Evolutionary conservation across 78 protist species (phyloP).

Genomic region (Dictyostelium citrinum): DNA sequence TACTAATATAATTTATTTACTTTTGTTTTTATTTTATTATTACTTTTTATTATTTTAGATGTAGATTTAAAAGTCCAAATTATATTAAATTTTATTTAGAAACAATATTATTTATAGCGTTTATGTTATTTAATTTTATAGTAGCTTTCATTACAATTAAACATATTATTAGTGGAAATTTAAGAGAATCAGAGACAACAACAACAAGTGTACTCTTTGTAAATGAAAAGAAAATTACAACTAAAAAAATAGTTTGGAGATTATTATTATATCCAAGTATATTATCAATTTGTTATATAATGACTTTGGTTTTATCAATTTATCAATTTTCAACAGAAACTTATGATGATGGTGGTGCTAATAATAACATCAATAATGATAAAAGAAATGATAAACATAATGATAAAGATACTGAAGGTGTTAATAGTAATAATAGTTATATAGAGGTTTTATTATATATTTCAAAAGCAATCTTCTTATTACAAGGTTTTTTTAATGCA

Average conservation of each 20-base stretch:
- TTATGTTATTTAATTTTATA: constrained; percentile 25
- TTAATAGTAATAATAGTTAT: background rate
- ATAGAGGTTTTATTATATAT: background rate
- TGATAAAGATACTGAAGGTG: too few relatives aligned
- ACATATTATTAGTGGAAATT: constrained; percentile 24
- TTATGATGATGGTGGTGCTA: background rate
- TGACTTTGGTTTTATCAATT: constrained; percentile 17
- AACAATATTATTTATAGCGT: background rate
- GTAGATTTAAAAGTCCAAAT: constrained; percentile 27
- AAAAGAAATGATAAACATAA: background rate
- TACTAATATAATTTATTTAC: too few relatives aligned
- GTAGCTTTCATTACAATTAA: background rate
- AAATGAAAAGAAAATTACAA: constrained; percentile 48
- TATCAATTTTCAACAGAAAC: constrained; percentile 2
- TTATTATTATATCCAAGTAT: constrained; percentile 39
- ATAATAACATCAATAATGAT: background rate
- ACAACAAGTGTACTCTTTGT: constrained; percentile 19
- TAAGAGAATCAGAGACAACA: constrained; percentile 10
- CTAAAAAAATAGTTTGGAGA: constrained; percentile 59
- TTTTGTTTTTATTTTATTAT: background rate
- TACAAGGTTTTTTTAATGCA: constrained; percentile 59
- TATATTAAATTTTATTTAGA: constrained; percentile 27
- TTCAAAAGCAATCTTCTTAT: constrained; percentile 4
- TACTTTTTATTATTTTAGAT: background rate
- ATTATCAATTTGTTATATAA: constrained; percentile 17